A percentile compares a stretch with the other conserved stretches of the same genome.
phyloP scores from a whole-genome alignment of 1,284 basidiomycete genomes.

The Apiotrichum laibachii region DNA sequence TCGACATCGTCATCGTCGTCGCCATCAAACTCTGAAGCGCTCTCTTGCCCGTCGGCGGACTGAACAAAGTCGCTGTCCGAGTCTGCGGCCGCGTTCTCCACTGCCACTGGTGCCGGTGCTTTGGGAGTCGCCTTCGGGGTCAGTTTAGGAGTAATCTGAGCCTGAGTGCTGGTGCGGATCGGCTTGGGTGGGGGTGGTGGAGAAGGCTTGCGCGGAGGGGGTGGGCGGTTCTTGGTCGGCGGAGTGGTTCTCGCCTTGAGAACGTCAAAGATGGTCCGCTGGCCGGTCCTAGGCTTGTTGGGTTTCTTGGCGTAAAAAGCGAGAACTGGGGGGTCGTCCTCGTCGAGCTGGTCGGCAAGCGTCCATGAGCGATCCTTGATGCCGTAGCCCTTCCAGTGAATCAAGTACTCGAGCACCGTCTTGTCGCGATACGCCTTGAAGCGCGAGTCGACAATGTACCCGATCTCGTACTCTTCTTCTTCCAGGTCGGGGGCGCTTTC shows the following conservation, averaged over 20 bases:
- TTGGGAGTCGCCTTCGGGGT: not conserved
- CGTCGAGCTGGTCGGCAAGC: conserved; percentile 35
- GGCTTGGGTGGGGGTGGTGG: no score
- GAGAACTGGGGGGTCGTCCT: conserved; percentile 48
- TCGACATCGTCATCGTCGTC: no score
- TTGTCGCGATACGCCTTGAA: conserved; percentile 20
- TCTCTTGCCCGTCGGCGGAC: conserved; percentile 24
- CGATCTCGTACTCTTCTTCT: conserved; percentile 44
- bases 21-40: conserved; percentile 12
- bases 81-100: conserved; percentile 1
- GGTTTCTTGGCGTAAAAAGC: conserved; percentile 35
- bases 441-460: conserved; percentile 42
- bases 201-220: no score
- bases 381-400: conserved; percentile 42
- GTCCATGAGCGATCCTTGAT: conserved; percentile 39
- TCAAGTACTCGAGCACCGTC: conserved; percentile 33
- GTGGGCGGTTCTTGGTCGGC: no score
- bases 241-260: not conserved
- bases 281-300: conserved; percentile 21
- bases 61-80: conserved; percentile 24
- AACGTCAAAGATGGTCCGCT: conserved; percentile 8
- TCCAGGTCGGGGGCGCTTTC: conserved; percentile 16
- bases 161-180: no score
- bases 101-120: not conserved
- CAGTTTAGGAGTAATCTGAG: no score